A percentile compares a stretch with the other conserved stretches of the same genome.
Conservation (phyloP, 345 rosid species). For the Pugionium dolabratum region DNA sequence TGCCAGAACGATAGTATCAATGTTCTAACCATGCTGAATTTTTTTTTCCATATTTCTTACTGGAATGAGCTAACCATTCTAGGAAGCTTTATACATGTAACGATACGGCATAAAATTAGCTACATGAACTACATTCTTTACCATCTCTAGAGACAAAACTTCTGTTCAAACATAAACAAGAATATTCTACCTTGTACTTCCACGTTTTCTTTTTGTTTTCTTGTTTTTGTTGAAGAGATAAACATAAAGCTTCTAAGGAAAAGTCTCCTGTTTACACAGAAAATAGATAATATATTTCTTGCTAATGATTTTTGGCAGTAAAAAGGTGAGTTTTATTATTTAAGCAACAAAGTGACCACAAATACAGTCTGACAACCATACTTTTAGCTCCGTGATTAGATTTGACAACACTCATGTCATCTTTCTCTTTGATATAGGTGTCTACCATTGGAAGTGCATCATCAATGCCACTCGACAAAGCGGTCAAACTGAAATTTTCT, state of each 20-base stretch:
- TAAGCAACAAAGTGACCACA: conserved; percentile 16
- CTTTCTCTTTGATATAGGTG: conserved; percentile 40
- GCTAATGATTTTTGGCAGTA: conserved; percentile 17
- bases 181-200: conserved; percentile 65
- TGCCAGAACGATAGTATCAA: conserved; percentile 3
- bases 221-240: conserved; percentile 57
- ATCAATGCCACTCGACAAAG: conserved; percentile 28
- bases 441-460: conserved; percentile 41
- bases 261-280: conserved; percentile 42
- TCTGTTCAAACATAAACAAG: conserved; percentile 15
- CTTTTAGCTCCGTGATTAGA: conserved; percentile 47
- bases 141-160: background rate
- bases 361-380: conserved; percentile 41
- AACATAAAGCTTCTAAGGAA: conserved; percentile 56
- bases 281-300: background rate
- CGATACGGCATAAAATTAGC: background rate
- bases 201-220: conserved; percentile 54
- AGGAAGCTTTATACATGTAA: conserved; percentile 10
- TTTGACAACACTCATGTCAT: conserved; percentile 37
- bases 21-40: conserved; percentile 16
- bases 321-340: conserved; percentile 1
- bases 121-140: conserved; percentile 15
- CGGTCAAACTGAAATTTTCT: conserved; percentile 44
- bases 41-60: background rate
- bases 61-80: conserved; percentile 16